Percentiles rank a stretch among this genome's conserved stretches.
These are phyloP conservation scores for Tylopilus sp. DNA, from an alignment of 1,284 basidiomycete genomes.

Conservation along the genomic window DNA sequence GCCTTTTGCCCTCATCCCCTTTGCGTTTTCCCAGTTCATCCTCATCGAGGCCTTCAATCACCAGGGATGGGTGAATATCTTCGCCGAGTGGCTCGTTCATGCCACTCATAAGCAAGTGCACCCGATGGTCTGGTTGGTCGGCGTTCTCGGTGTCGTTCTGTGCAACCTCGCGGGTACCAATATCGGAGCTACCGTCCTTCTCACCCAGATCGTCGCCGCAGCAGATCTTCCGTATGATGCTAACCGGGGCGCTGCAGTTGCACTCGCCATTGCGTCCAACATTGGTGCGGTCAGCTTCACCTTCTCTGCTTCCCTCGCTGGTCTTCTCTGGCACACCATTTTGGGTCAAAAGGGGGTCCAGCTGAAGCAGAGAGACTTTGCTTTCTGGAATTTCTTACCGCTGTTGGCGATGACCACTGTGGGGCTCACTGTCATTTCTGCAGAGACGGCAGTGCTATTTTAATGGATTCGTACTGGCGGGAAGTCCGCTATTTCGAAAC, in stretches of 20 bases:
- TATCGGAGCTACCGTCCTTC: slow-evolving; percentile 74
- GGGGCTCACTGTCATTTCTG: slow-evolving; percentile 45
- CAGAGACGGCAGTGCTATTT: no score
- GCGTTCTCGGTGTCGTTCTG: slow-evolving; percentile 74
- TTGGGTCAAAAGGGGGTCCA: no score
- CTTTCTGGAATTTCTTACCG: no score
- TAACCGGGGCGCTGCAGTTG: slow-evolving; percentile 58
- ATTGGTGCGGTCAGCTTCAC: slow-evolving; percentile 94
- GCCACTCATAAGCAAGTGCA: slow-evolving; percentile 48
- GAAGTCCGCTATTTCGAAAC: no score
- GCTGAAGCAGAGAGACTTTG: no score
- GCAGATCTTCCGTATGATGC: slow-evolving; percentile 33
- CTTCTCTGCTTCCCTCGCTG: slow-evolving; percentile 92
- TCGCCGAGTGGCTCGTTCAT: slow-evolving; percentile 75
- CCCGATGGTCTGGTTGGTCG: slow-evolving; percentile 66
- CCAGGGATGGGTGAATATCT: slow-evolving; percentile 92
- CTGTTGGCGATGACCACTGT: no score
- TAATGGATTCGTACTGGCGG: no score
- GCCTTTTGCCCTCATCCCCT: slow-evolving; percentile 88
- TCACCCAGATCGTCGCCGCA: slow-evolving; percentile 31
- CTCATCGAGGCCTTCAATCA: slow-evolving; percentile 65
- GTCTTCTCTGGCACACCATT: slow-evolving; percentile 89
- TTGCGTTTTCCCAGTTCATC: slow-evolving; percentile 88
- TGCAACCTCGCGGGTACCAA: slow-evolving; percentile 96
- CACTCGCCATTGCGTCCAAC: slow-evolving; percentile 86